Percentiles rank a stretch among this genome's conserved stretches.
Evolutionary conservation across 192 early-diverging fungal genomes (phyloP).

Genomic region (Backusella macrospora): DNA sequence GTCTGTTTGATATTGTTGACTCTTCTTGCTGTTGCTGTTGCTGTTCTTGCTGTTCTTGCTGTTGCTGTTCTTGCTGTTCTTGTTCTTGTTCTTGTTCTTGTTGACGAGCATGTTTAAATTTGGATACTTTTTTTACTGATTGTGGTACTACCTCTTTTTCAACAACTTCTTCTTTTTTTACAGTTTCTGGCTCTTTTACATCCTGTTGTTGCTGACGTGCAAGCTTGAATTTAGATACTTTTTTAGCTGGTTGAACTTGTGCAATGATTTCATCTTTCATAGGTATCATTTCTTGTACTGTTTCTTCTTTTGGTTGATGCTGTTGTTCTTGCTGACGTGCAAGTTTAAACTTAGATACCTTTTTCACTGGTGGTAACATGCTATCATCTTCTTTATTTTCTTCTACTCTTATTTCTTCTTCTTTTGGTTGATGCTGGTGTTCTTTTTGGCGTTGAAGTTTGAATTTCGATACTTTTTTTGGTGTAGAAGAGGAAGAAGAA

Average conservation of each 20-base stretch:
- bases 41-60: not conserved
- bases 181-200: not conserved
- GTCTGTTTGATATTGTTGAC: not conserved
- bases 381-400: too few species aligned
- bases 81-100: not conserved
- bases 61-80: not conserved
- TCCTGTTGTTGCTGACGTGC: constrained; percentile 20
- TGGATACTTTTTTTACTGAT: constrained; percentile 13
- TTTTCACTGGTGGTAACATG: constrained; percentile 10
- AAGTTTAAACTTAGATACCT: constrained; percentile 13
- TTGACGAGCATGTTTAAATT: constrained; percentile 14
- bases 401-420: not conserved
- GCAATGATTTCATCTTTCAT: not conserved
- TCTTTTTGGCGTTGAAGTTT: constrained; percentile 30
- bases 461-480: constrained; percentile 31
- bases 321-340: constrained; percentile 30
- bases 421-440: not conserved
- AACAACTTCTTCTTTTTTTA: not conserved
- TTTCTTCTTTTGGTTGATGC: not conserved
- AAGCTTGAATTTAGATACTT: constrained; percentile 37
- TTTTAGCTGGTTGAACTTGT: constrained; percentile 22
- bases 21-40: not conserved
- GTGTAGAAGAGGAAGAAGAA: constrained; percentile 16
- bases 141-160: not conserved
- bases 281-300: not conserved